phyloP scores from a whole-genome alignment of 140 eudicot species.

The Stevia rebaudiana region DNA sequence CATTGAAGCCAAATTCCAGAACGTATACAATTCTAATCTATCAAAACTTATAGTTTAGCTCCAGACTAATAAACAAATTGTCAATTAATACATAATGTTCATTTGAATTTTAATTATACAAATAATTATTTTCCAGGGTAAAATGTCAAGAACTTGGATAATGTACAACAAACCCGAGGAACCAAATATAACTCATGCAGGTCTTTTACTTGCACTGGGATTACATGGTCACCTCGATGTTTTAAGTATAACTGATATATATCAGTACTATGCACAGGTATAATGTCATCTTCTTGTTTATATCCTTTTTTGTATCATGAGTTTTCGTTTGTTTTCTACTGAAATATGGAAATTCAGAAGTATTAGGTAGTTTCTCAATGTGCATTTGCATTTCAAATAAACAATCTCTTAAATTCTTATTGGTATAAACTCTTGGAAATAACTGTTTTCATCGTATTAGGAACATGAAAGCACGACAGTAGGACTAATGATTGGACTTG shows the following conservation, averaged over 20 bases:
- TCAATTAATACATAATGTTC: neutral
- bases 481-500: constrained; percentile 98
- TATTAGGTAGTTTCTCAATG: constrained; percentile 15
- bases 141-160: constrained; percentile 97
- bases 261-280: constrained; percentile 78
- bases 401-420: neutral
- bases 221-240: constrained; percentile 84
- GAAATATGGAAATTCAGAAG: neutral
- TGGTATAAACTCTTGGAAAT: neutral
- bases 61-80: neutral
- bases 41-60: neutral
- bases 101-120: constrained; percentile 11
- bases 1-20: neutral
- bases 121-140: constrained; percentile 50
- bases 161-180: constrained; percentile 84
- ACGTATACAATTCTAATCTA: neutral
- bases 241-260: constrained; percentile 74
- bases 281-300: neutral
- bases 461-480: constrained; percentile 94
- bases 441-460: constrained; percentile 31
- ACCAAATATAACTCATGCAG: constrained; percentile 86
- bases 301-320: neutral
- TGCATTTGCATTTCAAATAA: neutral
- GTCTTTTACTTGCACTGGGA: constrained; percentile 92
- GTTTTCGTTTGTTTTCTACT: constrained; percentile 3